These are phyloP conservation scores for Eucalyptus pauciflora DNA, from an alignment of 345 rosid species.

Conservation along the genomic window DNA sequence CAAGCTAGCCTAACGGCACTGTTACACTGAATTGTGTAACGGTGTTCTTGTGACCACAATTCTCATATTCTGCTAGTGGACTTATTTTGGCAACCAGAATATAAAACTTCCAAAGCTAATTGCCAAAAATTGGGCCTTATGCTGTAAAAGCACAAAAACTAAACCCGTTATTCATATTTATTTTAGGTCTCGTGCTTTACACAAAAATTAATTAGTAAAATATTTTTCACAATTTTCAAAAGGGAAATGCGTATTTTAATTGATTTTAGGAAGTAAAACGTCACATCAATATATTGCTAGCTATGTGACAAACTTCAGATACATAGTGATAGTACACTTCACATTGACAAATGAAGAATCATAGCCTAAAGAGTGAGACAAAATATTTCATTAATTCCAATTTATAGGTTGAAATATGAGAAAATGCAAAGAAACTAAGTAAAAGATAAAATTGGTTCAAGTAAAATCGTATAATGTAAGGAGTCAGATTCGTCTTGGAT, in stretches of 20 bases:
- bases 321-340: no score
- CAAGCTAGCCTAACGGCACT: no score
- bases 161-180: not conserved
- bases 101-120: not conserved
- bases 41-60: not conserved
- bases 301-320: not conserved
- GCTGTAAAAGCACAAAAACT: not conserved
- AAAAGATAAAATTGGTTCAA: not conserved
- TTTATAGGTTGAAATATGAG: not conserved
- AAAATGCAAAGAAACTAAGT: not conserved
- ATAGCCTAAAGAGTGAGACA: not conserved
- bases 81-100: not conserved
- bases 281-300: not conserved
- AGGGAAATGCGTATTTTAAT: not conserved
- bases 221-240: not conserved
- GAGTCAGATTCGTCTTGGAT: not conserved
- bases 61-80: not conserved
- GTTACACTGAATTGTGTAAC: not conserved
- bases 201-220: not conserved
- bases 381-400: not conserved
- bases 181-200: not conserved
- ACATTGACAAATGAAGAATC: not conserved
- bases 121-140: not conserved
- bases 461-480: not conserved
- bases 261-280: not conserved